Percentiles rank a stretch among this genome's conserved stretches.
These are phyloP conservation scores for Paecilomyces niveus DNA, from an alignment of 2,329 filamentous ascomycete genomes.

Conservation along the genomic window DNA sequence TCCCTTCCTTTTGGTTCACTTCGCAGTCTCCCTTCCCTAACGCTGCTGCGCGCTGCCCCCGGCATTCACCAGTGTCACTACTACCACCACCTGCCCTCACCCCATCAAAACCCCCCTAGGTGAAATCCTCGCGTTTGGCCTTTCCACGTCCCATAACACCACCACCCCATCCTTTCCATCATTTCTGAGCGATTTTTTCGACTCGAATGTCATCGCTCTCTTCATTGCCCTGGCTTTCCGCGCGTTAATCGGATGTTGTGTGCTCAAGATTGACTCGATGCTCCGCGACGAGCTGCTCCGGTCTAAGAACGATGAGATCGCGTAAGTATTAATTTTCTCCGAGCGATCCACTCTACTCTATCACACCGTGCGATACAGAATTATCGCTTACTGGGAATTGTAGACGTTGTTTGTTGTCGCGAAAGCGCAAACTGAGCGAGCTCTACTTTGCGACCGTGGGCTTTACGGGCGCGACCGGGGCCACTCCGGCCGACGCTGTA, in stretches of 20 bases:
- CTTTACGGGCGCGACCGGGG: slow-evolving; percentile 41
- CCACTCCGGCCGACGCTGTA: slow-evolving; percentile 49
- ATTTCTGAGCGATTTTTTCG: slow-evolving; percentile 37
- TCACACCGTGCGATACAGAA: slow-evolving; percentile 11
- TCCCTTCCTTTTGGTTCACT: background rate
- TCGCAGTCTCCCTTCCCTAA: slow-evolving; percentile 2
- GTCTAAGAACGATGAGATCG: slow-evolving; percentile 46
- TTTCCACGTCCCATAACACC: slow-evolving; percentile 30
- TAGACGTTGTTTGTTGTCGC: slow-evolving; percentile 61
- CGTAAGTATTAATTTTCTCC: slow-evolving; percentile 36
- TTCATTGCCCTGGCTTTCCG: slow-evolving; percentile 32
- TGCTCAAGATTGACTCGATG: slow-evolving; percentile 43
- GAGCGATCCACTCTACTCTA: slow-evolving; percentile 17
- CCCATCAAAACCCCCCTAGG: slow-evolving; percentile 22
- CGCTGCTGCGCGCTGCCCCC: background rate
- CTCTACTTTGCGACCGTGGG: slow-evolving; percentile 73
- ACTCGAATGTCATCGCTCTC: slow-evolving; percentile 37
- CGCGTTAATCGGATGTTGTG: slow-evolving; percentile 45
- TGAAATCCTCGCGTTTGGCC: slow-evolving; percentile 21
- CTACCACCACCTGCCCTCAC: slow-evolving; percentile 9
- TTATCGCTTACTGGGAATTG: slow-evolving; percentile 31
- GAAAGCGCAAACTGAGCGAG: slow-evolving; percentile 85
- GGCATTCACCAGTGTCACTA: background rate
- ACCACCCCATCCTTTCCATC: slow-evolving; percentile 37
- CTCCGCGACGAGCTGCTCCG: slow-evolving; percentile 44